Percentiles rank a stretch among this genome's conserved stretches.
Conservation (phyloP, 352 stramenopile species). For the Aphanomyces astaci region DNA sequence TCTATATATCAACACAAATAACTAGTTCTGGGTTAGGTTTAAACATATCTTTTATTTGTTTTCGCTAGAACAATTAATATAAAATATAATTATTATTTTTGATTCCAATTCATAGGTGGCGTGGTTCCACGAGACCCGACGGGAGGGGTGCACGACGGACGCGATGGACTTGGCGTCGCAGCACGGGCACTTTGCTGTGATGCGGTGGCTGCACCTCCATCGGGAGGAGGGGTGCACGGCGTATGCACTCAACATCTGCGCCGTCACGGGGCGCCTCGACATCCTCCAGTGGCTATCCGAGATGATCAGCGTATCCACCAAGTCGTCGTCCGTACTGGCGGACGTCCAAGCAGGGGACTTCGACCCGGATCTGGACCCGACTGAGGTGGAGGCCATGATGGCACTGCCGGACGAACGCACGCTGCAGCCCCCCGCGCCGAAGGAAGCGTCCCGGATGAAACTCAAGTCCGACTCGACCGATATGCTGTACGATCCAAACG, state of each 20-base stretch:
- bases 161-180: constrained; percentile 29
- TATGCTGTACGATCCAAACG: neutral
- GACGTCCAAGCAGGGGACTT: neutral
- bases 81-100: no score
- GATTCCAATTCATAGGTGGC: constrained; percentile 15
- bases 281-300: constrained; percentile 25
- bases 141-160: constrained; percentile 25
- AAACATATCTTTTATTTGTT: no score
- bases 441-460: neutral
- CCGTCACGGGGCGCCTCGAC: constrained; percentile 22
- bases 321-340: neutral
- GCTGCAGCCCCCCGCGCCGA: neutral
- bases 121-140: constrained; percentile 19
- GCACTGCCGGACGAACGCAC: neutral
- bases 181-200: constrained; percentile 28
- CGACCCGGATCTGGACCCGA: constrained; percentile 1
- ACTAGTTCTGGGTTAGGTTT: no score
- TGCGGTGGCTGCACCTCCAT: constrained; percentile 30
- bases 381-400: neutral
- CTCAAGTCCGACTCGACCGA: constrained; percentile 17
- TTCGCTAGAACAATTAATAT: no score
- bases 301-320: constrained; percentile 9
- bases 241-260: constrained; percentile 9
- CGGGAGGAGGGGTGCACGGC: constrained; percentile 16
- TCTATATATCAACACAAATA: no score